Evolutionary conservation across 495 filamentous ascomycete genomes (phyloP).

Genomic region (Cercophora sp.): DNA sequence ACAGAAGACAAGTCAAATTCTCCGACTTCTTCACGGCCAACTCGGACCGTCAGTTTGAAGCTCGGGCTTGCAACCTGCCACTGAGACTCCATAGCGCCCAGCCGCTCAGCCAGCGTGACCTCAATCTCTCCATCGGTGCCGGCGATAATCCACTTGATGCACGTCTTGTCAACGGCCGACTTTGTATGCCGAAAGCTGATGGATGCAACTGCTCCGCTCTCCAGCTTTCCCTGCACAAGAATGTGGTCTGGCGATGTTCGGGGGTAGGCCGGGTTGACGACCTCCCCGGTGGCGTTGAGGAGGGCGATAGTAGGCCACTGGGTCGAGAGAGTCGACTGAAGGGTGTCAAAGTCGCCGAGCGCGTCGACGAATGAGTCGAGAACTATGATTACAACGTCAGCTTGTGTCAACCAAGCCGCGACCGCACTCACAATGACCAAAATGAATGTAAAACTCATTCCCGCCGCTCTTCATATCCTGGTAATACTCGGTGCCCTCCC

Average conservation of each 20-base stretch:
- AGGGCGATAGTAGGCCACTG: conserved; percentile 28
- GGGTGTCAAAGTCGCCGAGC: conserved; percentile 33
- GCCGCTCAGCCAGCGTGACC: conserved; percentile 19
- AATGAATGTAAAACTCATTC: conserved; percentile 23
- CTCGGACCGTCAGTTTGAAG: neutral
- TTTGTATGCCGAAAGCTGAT: conserved; percentile 32
- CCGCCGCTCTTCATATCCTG: conserved; percentile 28
- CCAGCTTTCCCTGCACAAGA: conserved; percentile 39
- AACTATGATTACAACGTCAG: conserved; percentile 16
- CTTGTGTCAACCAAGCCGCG: neutral
- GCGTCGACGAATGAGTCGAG: conserved; percentile 31
- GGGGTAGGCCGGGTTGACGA: conserved; percentile 21
- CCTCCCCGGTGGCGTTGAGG: conserved; percentile 21
- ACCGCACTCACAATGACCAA: conserved; percentile 31
- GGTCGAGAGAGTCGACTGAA: conserved; percentile 32
- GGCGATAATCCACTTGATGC: conserved; percentile 41
- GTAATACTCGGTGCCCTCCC: conserved; percentile 19
- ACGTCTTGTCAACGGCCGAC: conserved; percentile 24
- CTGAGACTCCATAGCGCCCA: neutral
- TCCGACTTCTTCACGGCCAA: neutral
- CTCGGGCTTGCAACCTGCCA: neutral
- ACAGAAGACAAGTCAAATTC: neutral
- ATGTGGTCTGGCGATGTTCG: conserved; percentile 39
- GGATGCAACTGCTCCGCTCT: conserved; percentile 32
- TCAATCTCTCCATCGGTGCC: conserved; percentile 46